These are phyloP conservation scores for Kokia cookei DNA, from an alignment of 441 rosid genomes.

Conservation along the genomic window DNA sequence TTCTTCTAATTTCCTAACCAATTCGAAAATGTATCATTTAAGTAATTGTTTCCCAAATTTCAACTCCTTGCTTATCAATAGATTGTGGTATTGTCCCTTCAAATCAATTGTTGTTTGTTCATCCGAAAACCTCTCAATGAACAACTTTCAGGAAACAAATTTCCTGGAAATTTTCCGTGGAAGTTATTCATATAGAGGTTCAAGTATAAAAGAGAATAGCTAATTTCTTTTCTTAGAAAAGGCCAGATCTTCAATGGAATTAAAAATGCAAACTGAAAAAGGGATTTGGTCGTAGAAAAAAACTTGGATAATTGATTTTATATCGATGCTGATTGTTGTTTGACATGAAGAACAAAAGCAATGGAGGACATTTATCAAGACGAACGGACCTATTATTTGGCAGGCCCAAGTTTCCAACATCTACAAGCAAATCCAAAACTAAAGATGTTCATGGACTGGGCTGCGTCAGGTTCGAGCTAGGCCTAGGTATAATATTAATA, in stretches of 20 bases:
- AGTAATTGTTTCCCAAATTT: conserved; percentile 11
- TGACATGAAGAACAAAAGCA: too few species aligned
- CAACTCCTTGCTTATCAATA: conserved; percentile 2
- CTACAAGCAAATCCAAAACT: too few species aligned
- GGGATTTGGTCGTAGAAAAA: background rate
- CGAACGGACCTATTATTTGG: too few species aligned
- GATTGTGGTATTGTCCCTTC: background rate
- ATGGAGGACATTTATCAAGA: too few species aligned
- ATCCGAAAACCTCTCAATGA: conserved; percentile 2
- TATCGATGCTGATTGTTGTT: too few species aligned
- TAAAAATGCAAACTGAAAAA: too few species aligned
- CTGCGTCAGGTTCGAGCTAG: too few species aligned
- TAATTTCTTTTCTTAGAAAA: background rate
- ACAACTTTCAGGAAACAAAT: background rate
- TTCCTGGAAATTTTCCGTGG: conserved; percentile 4
- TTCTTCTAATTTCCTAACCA: background rate
- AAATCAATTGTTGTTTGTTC: background rate
- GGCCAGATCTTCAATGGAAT: too few species aligned
- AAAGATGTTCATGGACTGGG: too few species aligned
- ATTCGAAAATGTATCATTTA: conserved; percentile 10
- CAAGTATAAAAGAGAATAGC: background rate
- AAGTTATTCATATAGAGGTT: conserved; percentile 9
- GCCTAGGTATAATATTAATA: too few species aligned
- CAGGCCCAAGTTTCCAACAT: too few species aligned
- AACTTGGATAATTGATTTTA: too few species aligned